Evolutionary conservation across 208 protist species (phyloP), one percentile per base, ranked within the genome.

Genomic region (Leishmania braziliensis): DNA sequence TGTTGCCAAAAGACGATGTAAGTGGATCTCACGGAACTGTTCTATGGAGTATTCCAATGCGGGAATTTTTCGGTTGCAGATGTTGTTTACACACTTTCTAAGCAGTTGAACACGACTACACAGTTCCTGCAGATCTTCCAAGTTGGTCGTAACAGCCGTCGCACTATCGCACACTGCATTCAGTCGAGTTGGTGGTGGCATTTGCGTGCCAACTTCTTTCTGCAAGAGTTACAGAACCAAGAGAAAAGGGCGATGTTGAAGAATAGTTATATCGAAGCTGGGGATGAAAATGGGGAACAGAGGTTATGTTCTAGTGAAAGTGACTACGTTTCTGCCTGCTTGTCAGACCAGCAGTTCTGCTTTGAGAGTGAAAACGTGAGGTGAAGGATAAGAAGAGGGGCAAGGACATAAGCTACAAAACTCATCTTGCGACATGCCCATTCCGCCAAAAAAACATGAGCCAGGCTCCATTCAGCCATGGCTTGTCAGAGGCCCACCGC

Each of bases 161-260:
- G 79, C 72, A 2, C 78, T 80, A 71, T 91, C 86, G 63, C 88
- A 91, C 1, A 83, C 29, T 14, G 78, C 83, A 62, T 86, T 78
- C 0, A 86, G 75, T 26, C 83, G 83, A 36, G 71, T 77, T n/a
- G n/a, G 71, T 53, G 43, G 79, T 10, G 54, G 79, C 79, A 82
- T 82, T 53, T 48, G 23, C 18, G 12, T 39, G 12, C 36, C 29
- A 36, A 36, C 36, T 71, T 0, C 36, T 48, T 71, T 54, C 33
- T 14, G 23, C 14, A 23, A 54, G 39, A 54, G 23, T 9, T 53
- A 29, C 29, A 5, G 4, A 3, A 54, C 14, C 29, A 46, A 1
- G 4, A 43, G 9, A 0, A 23, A 50, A 54, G 4, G 33, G 0
- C 33, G 33, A 33, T 33, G 2, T 53, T 72, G 46, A 70, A 60